Base-by-base conservation (phyloP, 1,284 basidiomycete species). In the Taiwanofungus camphoratus region DNA sequence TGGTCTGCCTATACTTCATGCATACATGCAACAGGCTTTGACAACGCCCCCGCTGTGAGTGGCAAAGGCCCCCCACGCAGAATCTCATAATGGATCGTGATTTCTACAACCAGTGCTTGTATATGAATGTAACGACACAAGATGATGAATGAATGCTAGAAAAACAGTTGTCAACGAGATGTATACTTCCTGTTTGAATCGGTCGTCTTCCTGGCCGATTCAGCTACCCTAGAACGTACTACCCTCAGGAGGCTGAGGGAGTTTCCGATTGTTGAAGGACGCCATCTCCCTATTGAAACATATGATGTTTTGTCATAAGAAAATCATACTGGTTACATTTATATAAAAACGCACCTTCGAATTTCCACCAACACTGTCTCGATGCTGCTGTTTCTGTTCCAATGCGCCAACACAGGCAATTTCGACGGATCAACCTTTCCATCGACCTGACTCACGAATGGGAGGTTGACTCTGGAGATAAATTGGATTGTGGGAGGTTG, bases 201-300 rank as follows among this genome's bases (percentile, higher is more conserved):
- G 29, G 26, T 45, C 36, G n/a, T 34, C 26, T 20, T 40, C 38
- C 18, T 29, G 36, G 16, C 23, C 37, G 36, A 39, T 36, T 33
- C 41, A 21, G 31, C 21, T 44, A 40, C 23, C 48, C 41, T 50
- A 85, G 67, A 87, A 90, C 33, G 61, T 76, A 52, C 77, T 79
- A 46, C 92, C 92, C 65, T 99, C 95, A 18, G 86, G 78, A 3
- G 95, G 95, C 68, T 99, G 95, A 23, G 92, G 87, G 34, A 95
- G 76, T 71, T 98, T 99, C 57, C 93, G 77, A 66, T 98, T 98
- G 46, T 78, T 77, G 52, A 87, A 82, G 34, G 87, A 79, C 2
- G 86, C 92, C 95, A 99, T 98, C 64, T 96, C 93, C 68, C 93
- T 97, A 56, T 30, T 22, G n/a, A n/a, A n/a, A n/a, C n/a, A n/a